Conservation (phyloP, 371 early-diverging fungal species). For the Aphelidium insulamus region DNA sequence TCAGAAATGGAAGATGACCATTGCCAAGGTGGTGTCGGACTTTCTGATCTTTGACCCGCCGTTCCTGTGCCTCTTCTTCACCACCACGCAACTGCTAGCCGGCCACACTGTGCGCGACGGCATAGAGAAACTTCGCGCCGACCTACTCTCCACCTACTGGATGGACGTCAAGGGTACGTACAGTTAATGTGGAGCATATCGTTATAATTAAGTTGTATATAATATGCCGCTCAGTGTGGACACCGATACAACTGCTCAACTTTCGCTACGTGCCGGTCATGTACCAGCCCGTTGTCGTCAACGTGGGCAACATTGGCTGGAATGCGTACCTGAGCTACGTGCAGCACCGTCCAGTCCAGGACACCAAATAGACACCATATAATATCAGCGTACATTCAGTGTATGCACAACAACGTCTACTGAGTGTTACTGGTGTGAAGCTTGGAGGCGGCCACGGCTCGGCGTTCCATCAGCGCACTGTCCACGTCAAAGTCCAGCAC, state of each 20-base stretch:
- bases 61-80: constrained; percentile 9
- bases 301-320: constrained; percentile 10
- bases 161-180: too few species aligned
- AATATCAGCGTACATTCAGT: too few species aligned
- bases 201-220: too few species aligned
- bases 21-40: constrained; percentile 6
- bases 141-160: constrained; percentile 7
- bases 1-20: neutral
- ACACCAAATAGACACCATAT: too few species aligned
- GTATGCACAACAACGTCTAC: too few species aligned
- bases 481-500: constrained; percentile 30
- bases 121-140: constrained; percentile 4
- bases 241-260: constrained; percentile 10
- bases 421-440: too few species aligned
- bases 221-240: constrained; percentile 10
- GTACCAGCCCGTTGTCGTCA: constrained; percentile 10
- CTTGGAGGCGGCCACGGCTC: too few species aligned
- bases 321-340: constrained; percentile 10
- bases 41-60: constrained; percentile 10
- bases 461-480: too few species aligned
- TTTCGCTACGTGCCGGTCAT: constrained; percentile 8
- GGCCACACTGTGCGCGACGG: constrained; percentile 2
- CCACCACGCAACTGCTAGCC: constrained; percentile 5
- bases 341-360: too few species aligned
- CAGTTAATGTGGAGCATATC: too few species aligned